Conservation (phyloP, 2,329 filamentous ascomycete genomes). For the Talaromyces sp. region DNA sequence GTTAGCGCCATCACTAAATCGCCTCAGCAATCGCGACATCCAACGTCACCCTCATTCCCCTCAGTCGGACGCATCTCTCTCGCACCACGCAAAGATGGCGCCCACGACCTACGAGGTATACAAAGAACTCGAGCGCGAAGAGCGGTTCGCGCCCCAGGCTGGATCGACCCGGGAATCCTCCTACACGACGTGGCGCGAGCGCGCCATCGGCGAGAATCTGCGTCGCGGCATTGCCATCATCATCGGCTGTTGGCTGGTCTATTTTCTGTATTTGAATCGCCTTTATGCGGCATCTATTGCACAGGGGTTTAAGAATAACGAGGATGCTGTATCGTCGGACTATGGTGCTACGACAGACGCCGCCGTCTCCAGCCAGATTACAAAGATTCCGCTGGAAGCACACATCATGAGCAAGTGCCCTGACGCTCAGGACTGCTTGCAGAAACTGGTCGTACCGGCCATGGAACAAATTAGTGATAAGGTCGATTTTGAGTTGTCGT, state of each 20-base stretch:
- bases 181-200: constrained; percentile 8
- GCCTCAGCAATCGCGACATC: neutral
- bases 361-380: constrained; percentile 5
- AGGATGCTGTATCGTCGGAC: neutral
- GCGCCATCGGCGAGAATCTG: constrained; percentile 8
- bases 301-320: neutral
- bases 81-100: constrained; percentile 2
- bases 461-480: constrained; percentile 79
- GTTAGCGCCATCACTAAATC: neutral
- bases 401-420: constrained; percentile 98
- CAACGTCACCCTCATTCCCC: neutral
- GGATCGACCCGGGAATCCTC: neutral
- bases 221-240: constrained; percentile 8
- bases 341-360: neutral
- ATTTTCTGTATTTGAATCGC: constrained; percentile 10
- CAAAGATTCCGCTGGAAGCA: constrained; percentile 70
- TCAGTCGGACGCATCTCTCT: neutral
- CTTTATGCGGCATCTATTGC: neutral
- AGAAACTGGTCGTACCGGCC: constrained; percentile 71
- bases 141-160: constrained; percentile 8
- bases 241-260: constrained; percentile 10
- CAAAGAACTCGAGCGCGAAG: constrained; percentile 10
- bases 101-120: constrained; percentile 9
- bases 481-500: constrained; percentile 86
- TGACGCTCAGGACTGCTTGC: constrained; percentile 78